Base-by-base conservation (phyloP, 225 moss, liverwort and hornwort genomes). In the Sphagnum tenellum region DNA sequence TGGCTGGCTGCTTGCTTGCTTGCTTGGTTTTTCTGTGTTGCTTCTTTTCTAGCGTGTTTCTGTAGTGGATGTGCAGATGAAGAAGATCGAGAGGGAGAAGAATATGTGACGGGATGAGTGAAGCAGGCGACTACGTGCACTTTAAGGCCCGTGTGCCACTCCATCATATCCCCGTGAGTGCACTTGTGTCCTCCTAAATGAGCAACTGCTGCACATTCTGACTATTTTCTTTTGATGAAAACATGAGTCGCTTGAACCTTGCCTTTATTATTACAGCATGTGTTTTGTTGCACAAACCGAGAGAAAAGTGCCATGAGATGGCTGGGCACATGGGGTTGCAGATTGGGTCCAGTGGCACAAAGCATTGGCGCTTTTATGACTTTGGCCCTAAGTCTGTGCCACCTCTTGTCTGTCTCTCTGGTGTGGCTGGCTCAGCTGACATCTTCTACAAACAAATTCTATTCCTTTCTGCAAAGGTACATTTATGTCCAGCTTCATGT, bases 381-480 rank as follows among this genome's bases (percentile, higher is more conserved):
- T 86, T 83, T 63, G 98, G 98, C 45, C 93, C 98, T 8, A 98
- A 98, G 73, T 79, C 71, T 50, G 89, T 90, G 59, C 80, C 84
- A 5, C 98, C 98, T 14, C 72, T 98, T 56, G 90, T 93, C 45
- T 98, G 98, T 63, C 77, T 98, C 7, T 98, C 87, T 65, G 98
- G 93, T 45, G 86, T 86, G 48, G 86, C 98, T 4, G 98, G 93
- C 61, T 87, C 89, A 46, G 98, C 98, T 13, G 98, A 93, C 63
- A 90, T 98, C 44, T 98, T 98, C 49, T 98, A 98, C 82, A 98
- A 98, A 77, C 98, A 98, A 64, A 90, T 98, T 60, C 76, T 98
- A 45, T 82, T 79, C 29, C 71, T 98, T 3, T 89, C 90, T 51
- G 62, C 82, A n/a, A 93, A 82, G 88, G 90, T 90, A 72, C 57